phyloP scores from a whole-genome alignment of 2,329 filamentous ascomycete species.

The Chaetomium sp. region DNA sequence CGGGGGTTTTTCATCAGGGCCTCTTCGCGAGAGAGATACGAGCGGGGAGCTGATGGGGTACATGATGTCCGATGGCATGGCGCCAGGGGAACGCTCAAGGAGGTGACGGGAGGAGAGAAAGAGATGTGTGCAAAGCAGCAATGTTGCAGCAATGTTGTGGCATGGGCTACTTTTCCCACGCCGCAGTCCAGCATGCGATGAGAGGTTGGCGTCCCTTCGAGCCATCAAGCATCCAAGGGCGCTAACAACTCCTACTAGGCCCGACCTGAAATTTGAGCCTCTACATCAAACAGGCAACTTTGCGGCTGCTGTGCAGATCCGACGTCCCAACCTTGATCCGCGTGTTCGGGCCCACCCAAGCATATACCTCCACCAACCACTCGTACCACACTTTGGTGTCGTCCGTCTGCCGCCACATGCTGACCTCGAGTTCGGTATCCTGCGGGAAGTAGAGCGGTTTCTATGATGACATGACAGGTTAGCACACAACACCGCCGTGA shows the following conservation, averaged over 20 bases:
- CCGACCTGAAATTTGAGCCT: constrained; percentile 3
- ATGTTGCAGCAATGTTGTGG: constrained; percentile 5
- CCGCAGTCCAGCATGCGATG: neutral
- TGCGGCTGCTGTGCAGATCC: constrained; percentile 68
- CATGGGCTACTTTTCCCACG: neutral
- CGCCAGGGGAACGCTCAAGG: neutral
- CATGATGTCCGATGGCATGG: neutral
- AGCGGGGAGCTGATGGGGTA: neutral
- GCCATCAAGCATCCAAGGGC: constrained; percentile 5
- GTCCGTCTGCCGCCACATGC: constrained; percentile 95
- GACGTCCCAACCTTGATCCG: constrained; percentile 67
- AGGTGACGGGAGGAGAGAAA: no score
- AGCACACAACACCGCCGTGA: neutral
- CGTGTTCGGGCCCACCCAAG: constrained; percentile 60
- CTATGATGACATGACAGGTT: constrained; percentile 48
- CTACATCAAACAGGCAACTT: constrained; percentile 72
- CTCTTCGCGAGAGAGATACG: neutral
- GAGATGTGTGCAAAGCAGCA: neutral
- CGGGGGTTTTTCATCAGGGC: neutral
- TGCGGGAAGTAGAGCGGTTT: constrained; percentile 83
- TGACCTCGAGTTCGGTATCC: constrained; percentile 81
- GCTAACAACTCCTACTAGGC: neutral
- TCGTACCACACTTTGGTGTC: constrained; percentile 98
- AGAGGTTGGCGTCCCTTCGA: constrained; percentile 3
- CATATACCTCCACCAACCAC: constrained; percentile 89